Conservation (phyloP, 108 stramenopile genomes). For the Cyclotella sp. region DNA sequence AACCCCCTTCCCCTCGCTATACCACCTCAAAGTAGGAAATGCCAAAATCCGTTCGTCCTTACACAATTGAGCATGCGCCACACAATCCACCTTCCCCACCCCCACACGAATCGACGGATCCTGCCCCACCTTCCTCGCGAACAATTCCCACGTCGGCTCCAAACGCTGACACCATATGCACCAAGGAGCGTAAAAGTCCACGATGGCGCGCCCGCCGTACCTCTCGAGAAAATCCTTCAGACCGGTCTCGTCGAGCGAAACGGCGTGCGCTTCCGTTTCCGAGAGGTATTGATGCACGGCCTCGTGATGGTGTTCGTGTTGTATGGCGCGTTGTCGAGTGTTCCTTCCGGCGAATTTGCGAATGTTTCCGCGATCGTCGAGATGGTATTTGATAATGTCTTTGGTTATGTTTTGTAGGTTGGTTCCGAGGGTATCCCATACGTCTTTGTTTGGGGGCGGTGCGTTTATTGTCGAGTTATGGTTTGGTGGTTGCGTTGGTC, state of each 20-base stretch:
- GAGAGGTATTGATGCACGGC: constrained; percentile 55
- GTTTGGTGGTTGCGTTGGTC: too few relatives aligned
- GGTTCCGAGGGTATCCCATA: constrained; percentile 92
- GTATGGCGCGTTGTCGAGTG: constrained; percentile 79
- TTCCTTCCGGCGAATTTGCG: constrained; percentile 92
- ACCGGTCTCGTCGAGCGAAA: constrained; percentile 55
- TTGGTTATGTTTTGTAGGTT: constrained; percentile 95
- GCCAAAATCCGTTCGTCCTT: constrained; percentile 68
- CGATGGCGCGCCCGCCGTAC: constrained; percentile 77
- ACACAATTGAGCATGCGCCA: constrained; percentile 68
- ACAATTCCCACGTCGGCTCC: constrained; percentile 95
- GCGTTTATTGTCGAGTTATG: not conserved
- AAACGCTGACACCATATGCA: constrained; percentile 96
- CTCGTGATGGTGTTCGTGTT: constrained; percentile 85
- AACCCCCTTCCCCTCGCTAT: constrained; percentile 33
- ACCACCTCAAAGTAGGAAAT: constrained; percentile 82
- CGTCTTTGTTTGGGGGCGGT: constrained; percentile 49
- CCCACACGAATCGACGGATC: constrained; percentile 69
- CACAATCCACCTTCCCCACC: constrained; percentile 94
- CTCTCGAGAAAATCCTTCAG: constrained; percentile 61
- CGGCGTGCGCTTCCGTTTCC: constrained; percentile 63
- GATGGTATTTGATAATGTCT: constrained; percentile 97
- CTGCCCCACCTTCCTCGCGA: constrained; percentile 68
- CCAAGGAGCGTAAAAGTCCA: constrained; percentile 93
- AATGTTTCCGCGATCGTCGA: constrained; percentile 78